A percentile compares a stretch with the other conserved stretches of the same genome.
Conservation (phyloP, 2,329 filamentous ascomycete species). For the Colletotrichum salicis region DNA sequence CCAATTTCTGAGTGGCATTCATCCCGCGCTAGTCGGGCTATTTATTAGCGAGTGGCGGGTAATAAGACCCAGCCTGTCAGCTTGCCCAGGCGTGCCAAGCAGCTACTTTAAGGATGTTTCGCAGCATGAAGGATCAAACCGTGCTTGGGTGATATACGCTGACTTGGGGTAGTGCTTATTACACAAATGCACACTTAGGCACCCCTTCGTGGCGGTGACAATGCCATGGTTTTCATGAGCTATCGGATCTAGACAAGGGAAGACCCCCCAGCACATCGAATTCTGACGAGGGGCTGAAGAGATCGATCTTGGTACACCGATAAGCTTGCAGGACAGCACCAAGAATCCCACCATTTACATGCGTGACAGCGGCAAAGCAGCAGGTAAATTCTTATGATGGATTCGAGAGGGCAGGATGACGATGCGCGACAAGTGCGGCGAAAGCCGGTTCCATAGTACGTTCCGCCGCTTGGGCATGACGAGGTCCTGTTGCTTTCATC, state of each 20-base stretch:
- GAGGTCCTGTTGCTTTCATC: slow-evolving; percentile 19
- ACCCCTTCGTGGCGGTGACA: background rate
- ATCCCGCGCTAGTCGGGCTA: background rate
- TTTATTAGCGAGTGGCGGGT: background rate
- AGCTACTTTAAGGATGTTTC: background rate
- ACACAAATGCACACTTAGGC: background rate
- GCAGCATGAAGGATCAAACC: background rate
- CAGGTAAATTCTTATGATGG: background rate
- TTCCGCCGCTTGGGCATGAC: slow-evolving; percentile 7
- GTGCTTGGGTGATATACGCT: background rate
- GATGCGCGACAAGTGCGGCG: background rate
- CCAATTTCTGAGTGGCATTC: background rate
- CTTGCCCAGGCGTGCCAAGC: background rate
- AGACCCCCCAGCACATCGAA: background rate
- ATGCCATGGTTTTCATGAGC: background rate
- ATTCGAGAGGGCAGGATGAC: background rate
- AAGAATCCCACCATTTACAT: background rate
- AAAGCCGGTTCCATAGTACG: slow-evolving; percentile 9
- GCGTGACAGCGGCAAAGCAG: background rate
- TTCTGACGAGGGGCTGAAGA: background rate
- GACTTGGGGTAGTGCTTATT: background rate
- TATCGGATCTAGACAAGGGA: background rate
- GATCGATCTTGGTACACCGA: background rate
- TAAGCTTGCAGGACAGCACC: background rate
- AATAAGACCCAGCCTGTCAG: background rate